Conservation (phyloP, 306 rosid genomes). For the Carpinus viminea region DNA sequence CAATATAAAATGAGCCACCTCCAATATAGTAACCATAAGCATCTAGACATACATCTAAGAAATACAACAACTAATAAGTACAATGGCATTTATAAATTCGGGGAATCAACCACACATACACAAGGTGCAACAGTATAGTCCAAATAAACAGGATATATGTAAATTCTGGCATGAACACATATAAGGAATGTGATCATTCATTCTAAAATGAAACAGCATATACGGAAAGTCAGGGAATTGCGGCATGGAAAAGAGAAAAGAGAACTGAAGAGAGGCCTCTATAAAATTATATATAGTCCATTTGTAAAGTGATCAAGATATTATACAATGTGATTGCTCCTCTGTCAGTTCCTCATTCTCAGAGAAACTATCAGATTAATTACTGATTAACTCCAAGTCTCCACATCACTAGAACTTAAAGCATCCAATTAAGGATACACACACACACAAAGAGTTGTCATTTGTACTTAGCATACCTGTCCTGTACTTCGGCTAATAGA, state of each 20-base stretch:
- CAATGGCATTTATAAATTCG: neutral
- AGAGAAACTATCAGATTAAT: neutral
- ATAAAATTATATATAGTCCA: too few species aligned
- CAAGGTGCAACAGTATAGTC: neutral
- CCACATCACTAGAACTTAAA: neutral
- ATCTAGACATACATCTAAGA: neutral
- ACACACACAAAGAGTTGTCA: neutral
- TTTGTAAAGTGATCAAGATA: too few species aligned
- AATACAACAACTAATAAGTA: neutral
- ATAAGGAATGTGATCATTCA: neutral
- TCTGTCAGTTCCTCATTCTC: neutral
- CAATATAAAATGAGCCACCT: too few species aligned
- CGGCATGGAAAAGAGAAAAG: too few species aligned
- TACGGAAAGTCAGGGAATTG: too few species aligned
- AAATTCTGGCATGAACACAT: neutral
- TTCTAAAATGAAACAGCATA: neutral
- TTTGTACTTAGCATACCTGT: slow-evolving; percentile 55
- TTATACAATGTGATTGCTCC: too few species aligned
- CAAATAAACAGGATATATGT: neutral
- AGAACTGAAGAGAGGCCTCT: too few species aligned
- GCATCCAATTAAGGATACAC: neutral
- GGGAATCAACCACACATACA: neutral
- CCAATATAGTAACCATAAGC: too few species aligned
- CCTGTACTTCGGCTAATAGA: slow-evolving; percentile 89
- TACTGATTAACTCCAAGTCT: neutral